phyloP scores from a whole-genome alignment of 164 flowering plant genomes.

The Amborella trichopoda region DNA sequence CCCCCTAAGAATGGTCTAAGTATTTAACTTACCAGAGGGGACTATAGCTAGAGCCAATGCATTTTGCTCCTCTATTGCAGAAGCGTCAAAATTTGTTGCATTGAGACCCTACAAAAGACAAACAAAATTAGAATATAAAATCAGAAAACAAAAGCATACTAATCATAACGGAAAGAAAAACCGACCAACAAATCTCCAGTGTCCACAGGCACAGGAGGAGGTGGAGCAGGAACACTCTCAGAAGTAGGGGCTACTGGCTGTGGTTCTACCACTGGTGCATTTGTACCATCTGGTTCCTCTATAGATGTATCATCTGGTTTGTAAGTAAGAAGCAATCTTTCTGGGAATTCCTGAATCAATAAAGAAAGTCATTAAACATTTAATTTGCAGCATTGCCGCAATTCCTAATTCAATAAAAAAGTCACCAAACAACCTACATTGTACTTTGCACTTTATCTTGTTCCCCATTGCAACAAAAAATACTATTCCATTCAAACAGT shows the following conservation, averaged over 20 bases:
- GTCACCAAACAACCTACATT: too few relatives aligned
- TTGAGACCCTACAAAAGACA: conserved; percentile 47
- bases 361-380: not conserved
- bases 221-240: conserved; percentile 20
- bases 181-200: conserved; percentile 85
- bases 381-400: too few relatives aligned
- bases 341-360: conserved; percentile 47
- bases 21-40: conserved; percentile 58
- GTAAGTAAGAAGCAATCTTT: conserved; percentile 83
- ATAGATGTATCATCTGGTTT: conserved; percentile 54
- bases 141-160: not conserved
- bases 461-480: too few relatives aligned
- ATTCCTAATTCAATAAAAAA: too few relatives aligned
- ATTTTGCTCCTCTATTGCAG: conserved; percentile 79
- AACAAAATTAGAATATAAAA: not conserved
- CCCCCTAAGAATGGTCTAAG: too few relatives aligned
- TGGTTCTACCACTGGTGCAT: conserved; percentile 33
- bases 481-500: too few relatives aligned
- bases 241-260: conserved; percentile 14
- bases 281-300: conserved; percentile 32
- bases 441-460: too few relatives aligned
- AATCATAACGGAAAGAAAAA: not conserved
- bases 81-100: conserved; percentile 36
- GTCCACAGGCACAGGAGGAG: conserved; percentile 26
- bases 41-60: conserved; percentile 90